These are phyloP conservation scores for Knufia petricola DNA, from an alignment of 2,329 filamentous ascomycete species.

Conservation along the genomic window DNA sequence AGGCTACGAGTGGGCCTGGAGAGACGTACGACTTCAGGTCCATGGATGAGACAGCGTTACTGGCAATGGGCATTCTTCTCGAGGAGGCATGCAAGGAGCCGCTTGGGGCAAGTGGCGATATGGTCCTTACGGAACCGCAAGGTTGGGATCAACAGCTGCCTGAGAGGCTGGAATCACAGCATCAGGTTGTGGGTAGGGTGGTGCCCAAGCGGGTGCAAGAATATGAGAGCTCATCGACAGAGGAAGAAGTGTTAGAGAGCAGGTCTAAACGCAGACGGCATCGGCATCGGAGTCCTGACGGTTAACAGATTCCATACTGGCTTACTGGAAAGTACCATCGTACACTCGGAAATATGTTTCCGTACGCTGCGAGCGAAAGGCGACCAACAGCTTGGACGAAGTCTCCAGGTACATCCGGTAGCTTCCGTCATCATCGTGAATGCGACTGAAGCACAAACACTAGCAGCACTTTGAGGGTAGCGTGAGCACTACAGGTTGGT, in stretches of 20 bases:
- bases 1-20: slow-evolving; percentile 25
- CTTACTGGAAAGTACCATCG: too few relatives aligned
- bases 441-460: too few relatives aligned
- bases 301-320: neutral
- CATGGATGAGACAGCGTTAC: slow-evolving; percentile 53
- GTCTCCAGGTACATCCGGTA: too few relatives aligned
- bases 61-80: slow-evolving; percentile 51
- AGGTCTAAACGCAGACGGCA: slow-evolving; percentile 11
- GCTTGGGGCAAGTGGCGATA: slow-evolving; percentile 48
- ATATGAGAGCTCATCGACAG: slow-evolving; percentile 5
- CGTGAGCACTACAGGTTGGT: too few relatives aligned
- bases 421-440: too few relatives aligned
- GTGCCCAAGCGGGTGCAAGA: slow-evolving; percentile 3
- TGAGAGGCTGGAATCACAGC: slow-evolving; percentile 14
- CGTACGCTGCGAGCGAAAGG: too few relatives aligned
- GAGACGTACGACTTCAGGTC: slow-evolving; percentile 38
- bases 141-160: slow-evolving; percentile 17
- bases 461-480: too few relatives aligned
- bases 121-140: slow-evolving; percentile 46
- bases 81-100: slow-evolving; percentile 47
- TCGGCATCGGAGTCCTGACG: slow-evolving; percentile 1
- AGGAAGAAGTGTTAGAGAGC: slow-evolving; percentile 9
- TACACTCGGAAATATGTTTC: too few relatives aligned
- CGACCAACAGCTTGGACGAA: too few relatives aligned
- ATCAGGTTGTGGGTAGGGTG: slow-evolving; percentile 21